phyloP scores from a whole-genome alignment of 805 yeast species.

The Blastobotrys americana region DNA sequence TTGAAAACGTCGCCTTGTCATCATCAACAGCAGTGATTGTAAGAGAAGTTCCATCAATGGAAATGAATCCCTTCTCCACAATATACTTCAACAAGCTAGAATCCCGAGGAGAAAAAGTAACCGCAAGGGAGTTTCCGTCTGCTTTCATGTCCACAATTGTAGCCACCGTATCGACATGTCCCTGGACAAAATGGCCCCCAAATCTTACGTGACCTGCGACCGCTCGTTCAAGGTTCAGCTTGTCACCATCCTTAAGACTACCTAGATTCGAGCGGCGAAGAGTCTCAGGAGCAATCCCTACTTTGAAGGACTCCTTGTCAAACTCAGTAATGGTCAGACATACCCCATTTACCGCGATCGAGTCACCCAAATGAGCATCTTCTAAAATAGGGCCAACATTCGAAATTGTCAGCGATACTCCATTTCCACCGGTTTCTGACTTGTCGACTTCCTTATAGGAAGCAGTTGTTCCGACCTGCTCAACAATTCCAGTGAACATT shows the following conservation, averaged over 20 bases:
- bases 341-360: constrained; percentile 80
- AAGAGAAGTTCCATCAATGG: constrained; percentile 87
- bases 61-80: constrained; percentile 91
- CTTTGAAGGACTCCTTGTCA: constrained; percentile 55
- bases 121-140: constrained; percentile 71
- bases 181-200: constrained; percentile 98
- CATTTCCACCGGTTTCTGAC: constrained; percentile 57
- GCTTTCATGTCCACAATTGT: constrained; percentile 42
- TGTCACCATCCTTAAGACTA: constrained; percentile 44
- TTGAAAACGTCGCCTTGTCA: constrained; percentile 50
- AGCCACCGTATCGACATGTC: constrained; percentile 92
- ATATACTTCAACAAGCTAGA: constrained; percentile 54
- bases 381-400: constrained; percentile 55
- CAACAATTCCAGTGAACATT: constrained; percentile 96
- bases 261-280: constrained; percentile 74
- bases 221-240: constrained; percentile 89
- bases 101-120: constrained; percentile 68
- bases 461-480: constrained; percentile 62
- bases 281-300: constrained; percentile 92
- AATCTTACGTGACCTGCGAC: constrained; percentile 72
- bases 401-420: constrained; percentile 60
- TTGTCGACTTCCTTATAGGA: constrained; percentile 43
- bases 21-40: constrained; percentile 79
- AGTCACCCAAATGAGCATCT: constrained; percentile 91
- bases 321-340: constrained; percentile 92